Conservation (phyloP, 257 asterid species). For the Nicotiana obtusifolia region DNA sequence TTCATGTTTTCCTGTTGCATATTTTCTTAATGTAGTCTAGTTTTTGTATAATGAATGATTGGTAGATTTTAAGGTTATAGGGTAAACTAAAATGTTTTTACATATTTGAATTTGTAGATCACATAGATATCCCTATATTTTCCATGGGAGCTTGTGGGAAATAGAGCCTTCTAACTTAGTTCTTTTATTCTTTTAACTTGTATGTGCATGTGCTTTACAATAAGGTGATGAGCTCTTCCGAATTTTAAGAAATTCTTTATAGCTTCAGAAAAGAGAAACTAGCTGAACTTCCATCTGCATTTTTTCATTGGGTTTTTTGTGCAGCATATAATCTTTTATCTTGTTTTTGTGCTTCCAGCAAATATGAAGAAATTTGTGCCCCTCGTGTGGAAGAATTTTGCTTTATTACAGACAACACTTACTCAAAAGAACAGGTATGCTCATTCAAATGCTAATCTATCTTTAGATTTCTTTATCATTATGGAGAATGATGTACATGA, state of each 20-base stretch:
- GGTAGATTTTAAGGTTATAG: background rate
- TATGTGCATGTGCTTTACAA: background rate
- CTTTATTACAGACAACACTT: conserved; percentile 89
- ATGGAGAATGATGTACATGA: background rate
- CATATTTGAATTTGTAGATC: background rate
- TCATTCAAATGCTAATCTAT: background rate
- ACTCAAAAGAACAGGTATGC: conserved; percentile 78
- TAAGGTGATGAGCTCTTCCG: background rate
- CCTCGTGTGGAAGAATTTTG: conserved; percentile 94
- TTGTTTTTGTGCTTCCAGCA: conserved; percentile 42
- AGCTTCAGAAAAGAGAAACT: conserved; percentile 2
- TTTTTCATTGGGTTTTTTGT: background rate
- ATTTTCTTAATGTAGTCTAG: background rate
- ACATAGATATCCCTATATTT: background rate
- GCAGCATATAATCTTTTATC: conserved; percentile 12
- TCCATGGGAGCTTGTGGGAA: background rate
- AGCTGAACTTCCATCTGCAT: background rate
- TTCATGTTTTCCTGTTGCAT: background rate
- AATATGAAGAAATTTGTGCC: conserved; percentile 94
- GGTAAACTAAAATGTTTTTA: background rate
- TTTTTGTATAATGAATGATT: background rate
- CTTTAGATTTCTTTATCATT: conserved; percentile 8
- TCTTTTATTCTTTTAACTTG: background rate
- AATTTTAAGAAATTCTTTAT: background rate
- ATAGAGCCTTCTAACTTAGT: background rate